Conservation (phyloP, 2,329 filamentous ascomycete species). For the Gyromitra esculenta region DNA sequence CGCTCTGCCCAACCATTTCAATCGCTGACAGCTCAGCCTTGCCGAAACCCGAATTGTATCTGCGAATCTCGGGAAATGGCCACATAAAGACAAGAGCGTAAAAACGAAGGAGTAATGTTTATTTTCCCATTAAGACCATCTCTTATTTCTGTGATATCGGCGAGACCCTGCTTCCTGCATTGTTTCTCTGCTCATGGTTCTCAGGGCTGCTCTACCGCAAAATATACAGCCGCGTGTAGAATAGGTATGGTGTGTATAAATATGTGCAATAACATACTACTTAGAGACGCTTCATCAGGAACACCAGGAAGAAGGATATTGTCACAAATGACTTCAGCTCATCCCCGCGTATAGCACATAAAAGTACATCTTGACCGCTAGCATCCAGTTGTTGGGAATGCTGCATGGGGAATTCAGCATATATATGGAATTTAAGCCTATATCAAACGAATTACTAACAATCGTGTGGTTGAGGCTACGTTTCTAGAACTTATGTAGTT, state of each 20-base stretch:
- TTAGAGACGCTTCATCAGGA: slow-evolving; percentile 3
- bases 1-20: slow-evolving; percentile 33
- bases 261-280: not conserved
- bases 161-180: not conserved
- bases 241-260: not conserved
- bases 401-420: not conserved
- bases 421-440: not conserved
- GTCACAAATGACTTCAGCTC: slow-evolving; percentile 25
- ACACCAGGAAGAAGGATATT: slow-evolving; percentile 1
- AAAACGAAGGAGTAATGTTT: not conserved
- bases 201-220: not conserved
- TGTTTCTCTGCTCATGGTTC: not conserved
- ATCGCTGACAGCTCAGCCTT: slow-evolving; percentile 35
- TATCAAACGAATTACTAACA: not conserved
- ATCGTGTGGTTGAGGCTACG: slow-evolving; percentile 10
- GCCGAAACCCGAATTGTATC: slow-evolving; percentile 40
- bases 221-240: not conserved
- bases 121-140: not conserved
- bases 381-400: not conserved
- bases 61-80: slow-evolving; percentile 9
- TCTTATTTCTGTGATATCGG: slow-evolving; percentile 7
- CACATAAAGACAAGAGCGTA: not conserved
- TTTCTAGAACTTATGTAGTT: slow-evolving; percentile 18
- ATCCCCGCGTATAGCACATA: not conserved
- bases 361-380: not conserved